Evolutionary conservation across 2,329 filamentous ascomycete species (phyloP).

Genomic region (Dryadomyces quercivorus): DNA sequence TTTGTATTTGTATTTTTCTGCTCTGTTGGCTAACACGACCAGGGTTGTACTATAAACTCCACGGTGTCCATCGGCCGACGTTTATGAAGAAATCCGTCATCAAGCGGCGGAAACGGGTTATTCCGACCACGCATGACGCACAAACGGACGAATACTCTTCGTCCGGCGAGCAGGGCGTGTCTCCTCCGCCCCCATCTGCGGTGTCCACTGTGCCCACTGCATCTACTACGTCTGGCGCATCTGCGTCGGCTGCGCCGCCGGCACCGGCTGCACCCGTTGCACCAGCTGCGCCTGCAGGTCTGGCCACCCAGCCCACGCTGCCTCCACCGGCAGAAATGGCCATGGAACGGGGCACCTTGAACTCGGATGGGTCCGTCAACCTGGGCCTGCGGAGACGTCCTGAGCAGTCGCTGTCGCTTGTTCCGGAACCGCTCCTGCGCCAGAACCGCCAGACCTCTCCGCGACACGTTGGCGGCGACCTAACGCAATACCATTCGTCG

Average conservation of each 20-base stretch:
- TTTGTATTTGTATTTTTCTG: background rate
- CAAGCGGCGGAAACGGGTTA: constrained; percentile 87
- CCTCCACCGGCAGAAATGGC: constrained; percentile 4
- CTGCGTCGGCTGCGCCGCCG: no score
- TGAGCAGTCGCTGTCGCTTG: constrained; percentile 31
- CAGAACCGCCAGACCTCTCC: constrained; percentile 30
- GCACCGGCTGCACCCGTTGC: background rate
- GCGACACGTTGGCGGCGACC: constrained; percentile 25
- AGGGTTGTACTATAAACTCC: constrained; percentile 94
- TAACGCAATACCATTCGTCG: constrained; percentile 40
- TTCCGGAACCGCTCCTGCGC: constrained; percentile 31
- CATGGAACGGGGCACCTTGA: constrained; percentile 41
- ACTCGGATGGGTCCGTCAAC: constrained; percentile 53
- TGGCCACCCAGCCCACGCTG: background rate
- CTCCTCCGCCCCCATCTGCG: constrained; percentile 19
- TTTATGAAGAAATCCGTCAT: constrained; percentile 99
- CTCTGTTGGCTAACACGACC: constrained; percentile 12
- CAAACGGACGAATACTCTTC: constrained; percentile 26
- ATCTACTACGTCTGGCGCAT: background rate
- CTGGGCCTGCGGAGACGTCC: constrained; percentile 41
- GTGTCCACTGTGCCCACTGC: background rate
- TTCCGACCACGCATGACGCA: constrained; percentile 53
- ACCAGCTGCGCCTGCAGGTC: background rate
- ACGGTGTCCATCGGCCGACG: constrained; percentile 82
- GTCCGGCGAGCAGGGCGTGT: constrained; percentile 33